Evolutionary conservation across 2,329 filamentous ascomycete species (phyloP), one percentile per base, ranked within the genome.

Genomic region (Aaosphaeria arxii): DNA sequence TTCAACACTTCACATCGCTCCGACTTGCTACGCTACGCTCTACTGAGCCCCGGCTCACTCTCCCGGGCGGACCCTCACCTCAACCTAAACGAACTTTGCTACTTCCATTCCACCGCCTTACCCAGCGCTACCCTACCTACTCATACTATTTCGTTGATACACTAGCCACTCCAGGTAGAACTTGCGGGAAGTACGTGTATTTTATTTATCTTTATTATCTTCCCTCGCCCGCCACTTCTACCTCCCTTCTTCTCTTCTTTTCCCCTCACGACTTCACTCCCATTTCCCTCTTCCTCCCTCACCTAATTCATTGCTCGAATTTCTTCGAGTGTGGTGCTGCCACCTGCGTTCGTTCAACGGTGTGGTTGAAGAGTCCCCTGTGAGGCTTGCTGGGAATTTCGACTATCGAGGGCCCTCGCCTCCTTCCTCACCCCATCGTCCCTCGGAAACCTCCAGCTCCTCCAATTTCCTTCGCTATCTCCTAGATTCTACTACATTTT

Each of bases 71-170:
- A 24, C 17, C 17, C 17, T 24, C 17, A 24, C 17, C 17, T 24
- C 17, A 24, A 24, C 17, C 17, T 24, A 24, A 24, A 24, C 17
- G 17, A 24, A 24, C 17, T 24, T 24, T 24, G 17, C 17, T 24
- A 11, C 42, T 13, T 42, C 32, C 53, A 56, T 55, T 60, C 62
- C 61, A 58, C 56, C 54, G 55, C 55, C 59, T 58, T 57, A 24
- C 17, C 17, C 17, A 24, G 17, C 17, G 17, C 17, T 24, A 24
- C 17, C 17, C 17, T 24, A 24, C 17, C 17, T 24, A 24, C 17
- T 24, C 17, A 24, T 24, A 24, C 17, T 24, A 24, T 24, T 24
- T 24, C 17, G 17, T 24, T 24, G 17, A 24, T 24, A 24, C 17
- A 24, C 17, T 24, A 24, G 17, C 17, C 17, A 24, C 17, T 24